Evolutionary conservation across 768 basidiomycete genomes (phyloP).

Genomic region (Udeniomyces megalosporus): DNA sequence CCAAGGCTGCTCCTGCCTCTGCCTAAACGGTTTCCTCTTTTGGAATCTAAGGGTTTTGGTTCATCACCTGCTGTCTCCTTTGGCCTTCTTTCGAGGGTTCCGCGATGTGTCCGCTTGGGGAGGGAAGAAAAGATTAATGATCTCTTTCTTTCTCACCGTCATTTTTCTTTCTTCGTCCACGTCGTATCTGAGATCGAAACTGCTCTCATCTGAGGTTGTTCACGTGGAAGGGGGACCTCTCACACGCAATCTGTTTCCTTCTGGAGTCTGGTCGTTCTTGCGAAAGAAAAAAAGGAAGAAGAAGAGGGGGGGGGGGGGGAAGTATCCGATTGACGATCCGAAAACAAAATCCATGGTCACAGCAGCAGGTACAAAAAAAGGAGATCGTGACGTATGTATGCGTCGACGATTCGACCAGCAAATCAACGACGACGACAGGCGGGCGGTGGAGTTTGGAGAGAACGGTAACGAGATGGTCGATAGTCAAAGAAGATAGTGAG

Average conservation of each 20-base stretch:
- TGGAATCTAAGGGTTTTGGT: no score
- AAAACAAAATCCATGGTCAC: no score
- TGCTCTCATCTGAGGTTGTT: not conserved
- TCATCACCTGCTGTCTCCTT: no score
- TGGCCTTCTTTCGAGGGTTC: no score
- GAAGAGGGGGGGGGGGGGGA: not conserved
- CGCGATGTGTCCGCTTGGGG: no score
- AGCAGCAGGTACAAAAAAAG: no score
- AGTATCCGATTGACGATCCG: not conserved
- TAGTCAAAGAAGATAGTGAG: not conserved
- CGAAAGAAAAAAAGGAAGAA: not conserved
- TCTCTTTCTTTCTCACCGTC: not conserved
- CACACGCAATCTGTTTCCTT: not conserved
- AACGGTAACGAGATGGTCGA: no score
- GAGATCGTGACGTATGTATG: no score
- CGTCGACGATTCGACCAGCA: no score
- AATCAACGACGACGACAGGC: no score
- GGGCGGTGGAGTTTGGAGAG: no score
- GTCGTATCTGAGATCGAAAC: not conserved
- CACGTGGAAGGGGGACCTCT: not conserved
- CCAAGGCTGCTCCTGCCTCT: conserved; percentile 35
- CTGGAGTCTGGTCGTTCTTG: not conserved
- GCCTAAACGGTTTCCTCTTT: no score
- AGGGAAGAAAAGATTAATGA: not conserved
- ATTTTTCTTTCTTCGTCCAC: not conserved